Evolutionary conservation across 140 eudicot species (phyloP).

Genomic region (Oenanthe javanica): DNA sequence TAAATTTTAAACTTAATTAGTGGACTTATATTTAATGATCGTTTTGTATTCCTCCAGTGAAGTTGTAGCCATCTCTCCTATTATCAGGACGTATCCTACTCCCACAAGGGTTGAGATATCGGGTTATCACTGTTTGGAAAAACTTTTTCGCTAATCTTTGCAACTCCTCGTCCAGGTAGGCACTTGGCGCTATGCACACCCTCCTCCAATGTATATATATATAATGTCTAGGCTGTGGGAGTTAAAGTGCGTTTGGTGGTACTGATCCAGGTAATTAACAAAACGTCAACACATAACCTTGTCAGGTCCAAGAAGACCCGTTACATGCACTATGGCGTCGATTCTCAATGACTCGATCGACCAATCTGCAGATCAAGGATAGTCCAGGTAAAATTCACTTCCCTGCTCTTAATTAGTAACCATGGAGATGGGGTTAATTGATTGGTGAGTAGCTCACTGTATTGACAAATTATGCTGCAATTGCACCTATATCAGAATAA

Average conservation of each 20-base stretch:
- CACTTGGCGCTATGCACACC: no score
- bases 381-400: not conserved
- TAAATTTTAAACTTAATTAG: no score
- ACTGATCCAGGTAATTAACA: no score
- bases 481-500: not conserved
- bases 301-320: not conserved
- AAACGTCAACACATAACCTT: no score
- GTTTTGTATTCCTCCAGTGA: no score
- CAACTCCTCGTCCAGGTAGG: not conserved
- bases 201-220: no score
- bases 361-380: no score
- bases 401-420: not conserved
- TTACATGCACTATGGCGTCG: no score
- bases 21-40: no score
- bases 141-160: not conserved
- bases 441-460: not conserved
- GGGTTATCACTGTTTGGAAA: not conserved
- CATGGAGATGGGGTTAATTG: not conserved
- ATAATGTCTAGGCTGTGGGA: not conserved
- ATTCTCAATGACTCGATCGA: not conserved
- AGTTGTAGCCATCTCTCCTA: no score
- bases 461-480: not conserved
- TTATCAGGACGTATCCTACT: no score
- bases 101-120: no score
- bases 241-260: not conserved